These are phyloP conservation scores for Starmera stellimalicola DNA, from an alignment of 1,139 yeast species.

Conservation along the genomic window DNA sequence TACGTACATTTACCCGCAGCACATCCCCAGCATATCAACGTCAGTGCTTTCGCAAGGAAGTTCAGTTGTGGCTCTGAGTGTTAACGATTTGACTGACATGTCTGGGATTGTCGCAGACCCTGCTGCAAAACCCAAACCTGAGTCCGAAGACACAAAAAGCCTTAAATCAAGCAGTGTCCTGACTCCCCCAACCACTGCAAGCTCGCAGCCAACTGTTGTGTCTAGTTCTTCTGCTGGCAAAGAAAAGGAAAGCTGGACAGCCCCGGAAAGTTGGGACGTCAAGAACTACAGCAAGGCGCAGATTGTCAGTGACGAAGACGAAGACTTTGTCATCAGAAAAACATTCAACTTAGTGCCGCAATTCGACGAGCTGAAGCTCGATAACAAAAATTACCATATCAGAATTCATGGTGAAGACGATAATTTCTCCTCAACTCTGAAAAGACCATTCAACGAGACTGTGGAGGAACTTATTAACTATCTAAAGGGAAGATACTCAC, in stretches of 20 bases:
- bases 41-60: neutral
- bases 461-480: conserved; percentile 64
- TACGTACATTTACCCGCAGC: neutral
- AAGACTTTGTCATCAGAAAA: conserved; percentile 23
- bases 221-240: conserved; percentile 6
- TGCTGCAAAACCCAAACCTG: conserved; percentile 8
- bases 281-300: conserved; percentile 22
- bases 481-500: conserved; percentile 67
- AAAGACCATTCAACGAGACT: conserved; percentile 61
- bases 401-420: conserved; percentile 74
- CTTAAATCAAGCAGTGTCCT: conserved; percentile 3
- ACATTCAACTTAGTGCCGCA: conserved; percentile 21
- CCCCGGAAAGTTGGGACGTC: conserved; percentile 80
- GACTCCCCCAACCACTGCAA: neutral
- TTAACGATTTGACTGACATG: conserved; percentile 41
- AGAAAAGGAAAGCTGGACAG: conserved; percentile 39
- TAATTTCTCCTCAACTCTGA: conserved; percentile 71
- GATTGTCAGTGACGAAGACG: conserved; percentile 22
- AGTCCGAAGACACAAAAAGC: conserved; percentile 5
- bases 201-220: conserved; percentile 5
- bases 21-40: neutral
- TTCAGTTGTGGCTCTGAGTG: conserved; percentile 8
- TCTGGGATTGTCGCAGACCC: conserved; percentile 35
- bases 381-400: conserved; percentile 29
- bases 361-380: conserved; percentile 20